Evolutionary conservation across 1,284 basidiomycete species (phyloP).

Genomic region (Sporisorium iseilematis-ciliati): DNA sequence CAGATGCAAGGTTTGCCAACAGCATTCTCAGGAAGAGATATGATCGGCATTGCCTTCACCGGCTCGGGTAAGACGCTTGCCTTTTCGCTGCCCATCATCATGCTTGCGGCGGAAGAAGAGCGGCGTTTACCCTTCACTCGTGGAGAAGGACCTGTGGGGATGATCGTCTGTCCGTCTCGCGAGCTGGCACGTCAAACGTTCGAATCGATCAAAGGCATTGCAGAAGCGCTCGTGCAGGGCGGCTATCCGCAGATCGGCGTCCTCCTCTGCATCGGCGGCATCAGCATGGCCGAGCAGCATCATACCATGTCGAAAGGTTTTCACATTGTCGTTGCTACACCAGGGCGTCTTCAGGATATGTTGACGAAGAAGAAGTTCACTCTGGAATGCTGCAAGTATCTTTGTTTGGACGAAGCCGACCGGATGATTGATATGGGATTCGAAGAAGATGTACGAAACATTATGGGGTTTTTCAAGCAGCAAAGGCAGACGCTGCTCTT

Average conservation of each 20-base stretch:
- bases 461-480: constrained; percentile 97
- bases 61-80: constrained; percentile 72
- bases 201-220: constrained; percentile 91
- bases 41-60: constrained; percentile 73
- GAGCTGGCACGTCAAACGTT: constrained; percentile 80
- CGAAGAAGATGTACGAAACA: constrained; percentile 96
- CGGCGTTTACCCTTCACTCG: constrained; percentile 86
- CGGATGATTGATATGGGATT: constrained; percentile 99
- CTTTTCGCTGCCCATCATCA: constrained; percentile 73
- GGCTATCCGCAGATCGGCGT: constrained; percentile 82
- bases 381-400: constrained; percentile 81
- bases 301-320: constrained; percentile 89
- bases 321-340: constrained; percentile 91
- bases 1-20: constrained; percentile 96
- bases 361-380: constrained; percentile 92
- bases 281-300: constrained; percentile 95
- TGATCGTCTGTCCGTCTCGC: constrained; percentile 80
- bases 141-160: constrained; percentile 94
- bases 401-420: constrained; percentile 99
- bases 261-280: constrained; percentile 94
- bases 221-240: constrained; percentile 81
- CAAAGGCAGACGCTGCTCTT: constrained; percentile 97
- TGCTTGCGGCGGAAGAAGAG: constrained; percentile 85
- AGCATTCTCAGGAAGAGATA: constrained; percentile 74
- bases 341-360: constrained; percentile 72